Evolutionary conservation across 805 yeast genomes (phyloP), one percentile per base, ranked within the genome.

Genomic region (Hanseniaspora meyeri): DNA sequence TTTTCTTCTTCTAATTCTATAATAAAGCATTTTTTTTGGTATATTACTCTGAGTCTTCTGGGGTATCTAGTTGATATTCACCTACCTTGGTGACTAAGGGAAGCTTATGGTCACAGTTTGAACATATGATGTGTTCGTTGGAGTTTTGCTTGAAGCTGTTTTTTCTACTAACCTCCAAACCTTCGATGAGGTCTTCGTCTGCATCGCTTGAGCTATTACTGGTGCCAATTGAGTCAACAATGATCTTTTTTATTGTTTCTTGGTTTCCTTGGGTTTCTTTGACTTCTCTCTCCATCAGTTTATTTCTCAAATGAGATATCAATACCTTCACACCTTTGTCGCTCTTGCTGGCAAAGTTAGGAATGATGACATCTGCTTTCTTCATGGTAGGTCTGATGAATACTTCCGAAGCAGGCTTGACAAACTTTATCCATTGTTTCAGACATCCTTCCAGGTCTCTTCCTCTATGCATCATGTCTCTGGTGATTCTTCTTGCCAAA

Each of bases 381-480:
- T 77, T 73, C 82, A 85, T 78, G 0, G 95, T 85, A 1, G 95
- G 93, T 54, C 75, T 77, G 16, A 91, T 83, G 62, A 77, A 79
- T 43, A 81, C 70, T 27, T 83, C 89, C 9, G 95, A 89, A 66
- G 88, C 87, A 7, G 98, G 98, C 67, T 91, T 93, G 31, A 93
- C 98, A 67, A 83, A 90, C 29, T 73, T 69, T 60, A 86, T 83
- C 97, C 97, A 93, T 65, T 93, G 98, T 61, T 79, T 77, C 58
- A 93, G 76, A 17, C 90, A 85, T 1, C 96, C 95, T 4, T 71
- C 74, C 38, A 90, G 72, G 62, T 90, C 96, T 59, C 98, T 74
- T 1, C 95, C 96, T 59, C 98, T 74, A 59, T 83, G 81, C 14
- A 86, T 74, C 54, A 88, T 89, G 67, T 93, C 98, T 64, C 98